A percentile compares a stretch with the other conserved stretches of the same genome.
phyloP scores from a whole-genome alignment of 192 early-diverging fungal species.

The Rhizoclosmatium globosum region DNA sequence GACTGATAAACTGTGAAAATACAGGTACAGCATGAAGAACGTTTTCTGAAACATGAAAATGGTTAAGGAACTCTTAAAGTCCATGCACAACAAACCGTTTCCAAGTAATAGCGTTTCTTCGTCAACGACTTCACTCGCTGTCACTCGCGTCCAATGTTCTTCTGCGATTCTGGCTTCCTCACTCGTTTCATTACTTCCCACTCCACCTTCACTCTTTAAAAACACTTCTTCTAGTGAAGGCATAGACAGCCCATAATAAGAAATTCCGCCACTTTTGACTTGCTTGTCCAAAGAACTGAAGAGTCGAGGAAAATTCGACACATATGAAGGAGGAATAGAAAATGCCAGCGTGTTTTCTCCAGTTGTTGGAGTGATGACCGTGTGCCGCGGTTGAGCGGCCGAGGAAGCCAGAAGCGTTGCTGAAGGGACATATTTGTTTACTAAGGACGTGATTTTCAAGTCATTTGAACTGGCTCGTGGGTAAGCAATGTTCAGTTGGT shows the following conservation, averaged over 20 bases:
- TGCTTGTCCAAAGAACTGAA: conserved; percentile 59
- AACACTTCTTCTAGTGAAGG: conserved; percentile 72
- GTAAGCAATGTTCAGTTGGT: conserved; percentile 51
- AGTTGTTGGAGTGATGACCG: conserved; percentile 29
- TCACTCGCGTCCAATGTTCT: conserved; percentile 30
- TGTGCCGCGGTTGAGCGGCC: background rate
- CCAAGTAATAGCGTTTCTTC: conserved; percentile 31
- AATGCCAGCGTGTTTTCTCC: conserved; percentile 53
- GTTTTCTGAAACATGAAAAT: background rate
- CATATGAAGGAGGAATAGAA: conserved; percentile 48
- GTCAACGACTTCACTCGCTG: conserved; percentile 21
- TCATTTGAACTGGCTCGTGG: background rate
- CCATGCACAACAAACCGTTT: conserved; percentile 16
- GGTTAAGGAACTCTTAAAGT: background rate
- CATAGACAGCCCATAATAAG: conserved; percentile 63
- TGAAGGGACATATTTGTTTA: conserved; percentile 47
- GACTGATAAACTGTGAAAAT: conserved; percentile 4
- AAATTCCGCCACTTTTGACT: conserved; percentile 41
- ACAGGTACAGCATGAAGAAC: conserved; percentile 10
- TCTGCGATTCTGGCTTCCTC: conserved; percentile 31
- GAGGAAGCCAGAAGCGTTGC: background rate
- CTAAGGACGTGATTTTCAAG: conserved; percentile 52
- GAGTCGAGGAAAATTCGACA: conserved; percentile 54
- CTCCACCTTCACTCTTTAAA: conserved; percentile 54
- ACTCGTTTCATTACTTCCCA: conserved; percentile 31